Evolutionary conservation across 208 protist species (phyloP).

Genomic region (Herpetomonas muscarum): DNA sequence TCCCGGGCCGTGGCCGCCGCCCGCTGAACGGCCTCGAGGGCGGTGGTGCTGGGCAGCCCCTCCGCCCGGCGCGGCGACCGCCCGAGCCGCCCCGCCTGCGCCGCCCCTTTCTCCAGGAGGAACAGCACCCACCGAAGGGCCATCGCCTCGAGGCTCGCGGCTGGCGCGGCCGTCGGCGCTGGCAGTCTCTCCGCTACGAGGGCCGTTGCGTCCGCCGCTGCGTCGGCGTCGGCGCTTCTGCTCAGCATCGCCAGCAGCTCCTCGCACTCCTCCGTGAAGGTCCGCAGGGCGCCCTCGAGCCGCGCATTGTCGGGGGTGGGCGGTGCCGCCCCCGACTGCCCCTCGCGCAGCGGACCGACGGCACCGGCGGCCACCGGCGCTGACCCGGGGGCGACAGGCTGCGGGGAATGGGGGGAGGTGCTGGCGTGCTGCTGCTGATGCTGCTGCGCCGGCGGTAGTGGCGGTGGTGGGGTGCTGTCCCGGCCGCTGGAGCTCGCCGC

Average conservation of each 20-base stretch:
- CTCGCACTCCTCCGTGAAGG: slow-evolving; percentile 29
- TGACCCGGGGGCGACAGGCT: too few relatives aligned
- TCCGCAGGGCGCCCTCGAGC: slow-evolving; percentile 19
- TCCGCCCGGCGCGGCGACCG: slow-evolving; percentile 6
- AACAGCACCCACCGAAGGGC: slow-evolving; percentile 22
- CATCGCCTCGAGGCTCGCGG: too few relatives aligned
- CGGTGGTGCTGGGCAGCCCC: slow-evolving; percentile 7
- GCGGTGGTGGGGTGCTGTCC: not conserved
- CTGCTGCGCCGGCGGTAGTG: not conserved
- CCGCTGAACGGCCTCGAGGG: too few relatives aligned
- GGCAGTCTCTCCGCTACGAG: too few relatives aligned
- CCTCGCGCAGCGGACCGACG: too few relatives aligned
- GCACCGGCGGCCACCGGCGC: too few relatives aligned
- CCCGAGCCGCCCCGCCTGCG: not conserved
- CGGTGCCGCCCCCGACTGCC: not conserved
- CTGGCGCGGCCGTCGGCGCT: too few relatives aligned
- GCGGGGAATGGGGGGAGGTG: too few relatives aligned
- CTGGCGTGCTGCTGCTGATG: not conserved
- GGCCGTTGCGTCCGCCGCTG: too few relatives aligned
- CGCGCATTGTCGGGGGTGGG: slow-evolving; percentile 11
- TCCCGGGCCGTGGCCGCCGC: too few relatives aligned
- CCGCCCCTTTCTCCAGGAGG: slow-evolving; percentile 7
- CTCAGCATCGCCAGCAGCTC: slow-evolving; percentile 24
- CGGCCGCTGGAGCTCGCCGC: too few relatives aligned
- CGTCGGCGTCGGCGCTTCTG: not conserved